Evolutionary conservation across 805 yeast genomes (phyloP), one percentile per base, ranked within the genome.

Genomic region (Monosporozyma aerobia): DNA sequence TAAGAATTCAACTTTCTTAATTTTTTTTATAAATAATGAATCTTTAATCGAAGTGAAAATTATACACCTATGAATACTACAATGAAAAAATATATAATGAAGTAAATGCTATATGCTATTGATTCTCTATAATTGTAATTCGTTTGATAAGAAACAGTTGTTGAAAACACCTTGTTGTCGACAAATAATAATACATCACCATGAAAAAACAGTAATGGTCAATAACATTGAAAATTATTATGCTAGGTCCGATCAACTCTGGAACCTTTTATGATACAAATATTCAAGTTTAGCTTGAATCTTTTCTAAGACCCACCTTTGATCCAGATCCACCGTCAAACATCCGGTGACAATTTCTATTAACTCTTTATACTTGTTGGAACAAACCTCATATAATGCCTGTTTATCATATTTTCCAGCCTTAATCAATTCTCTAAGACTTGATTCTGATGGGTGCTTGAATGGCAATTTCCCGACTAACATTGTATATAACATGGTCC

Each of bases 371-470:
- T 32, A 49, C 10, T 49, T 30, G 2, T 19, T 27, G 23, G 70
- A 69, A 45, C 77, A 69, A 1, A 78, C 77, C 44, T 64, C 63
- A n/a, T 64, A 57, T 53, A 86, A 67, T 4, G 75, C 70, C 3
- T 65, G 66, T n/a, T 59, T 59, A 59, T 83, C 80, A 65, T 74
- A 86, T 54, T 78, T 77, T 2, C 87, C 92, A 3, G 83, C 77
- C 32, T 81, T 68, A 44, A 90, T 90, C 73, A 81, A 77, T 11
- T 86, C 80, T 43, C 88, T 76, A 55, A 90, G 72, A 56, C 90
- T 73, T 10, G 96, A 95, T 60, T 87, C 90, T 64, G 82, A 86
- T n/a, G 78, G 78, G 63, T 90, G 96, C 54, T 81, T 82, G 70
- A 90, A 90, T 0, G 97, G 97, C 49, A 90, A 67, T 56, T 76